Evolutionary conservation across 495 filamentous ascomycete species (phyloP).

Genomic region (Hypoxylon subgilvum): DNA sequence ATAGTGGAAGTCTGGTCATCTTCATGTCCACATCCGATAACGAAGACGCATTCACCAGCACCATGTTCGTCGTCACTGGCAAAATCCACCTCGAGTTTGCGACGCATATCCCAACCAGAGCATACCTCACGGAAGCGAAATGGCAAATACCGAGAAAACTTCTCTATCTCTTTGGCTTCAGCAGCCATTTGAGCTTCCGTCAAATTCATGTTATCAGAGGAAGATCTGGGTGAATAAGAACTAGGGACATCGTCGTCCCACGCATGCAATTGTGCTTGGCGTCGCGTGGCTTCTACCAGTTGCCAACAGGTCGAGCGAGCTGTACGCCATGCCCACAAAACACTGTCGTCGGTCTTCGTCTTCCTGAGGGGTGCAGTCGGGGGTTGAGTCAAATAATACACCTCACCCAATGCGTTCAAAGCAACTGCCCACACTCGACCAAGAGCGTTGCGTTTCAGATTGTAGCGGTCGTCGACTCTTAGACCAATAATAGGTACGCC

Average conservation of each 20-base stretch:
- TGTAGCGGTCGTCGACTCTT: conserved; percentile 82
- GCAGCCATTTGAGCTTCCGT: conserved; percentile 70
- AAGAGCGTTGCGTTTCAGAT: conserved; percentile 66
- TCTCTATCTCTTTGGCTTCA: conserved; percentile 82
- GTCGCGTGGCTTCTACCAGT: conserved; percentile 75
- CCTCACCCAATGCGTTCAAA: conserved; percentile 89
- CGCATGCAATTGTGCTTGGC: conserved; percentile 68
- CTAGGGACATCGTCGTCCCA: conserved; percentile 61
- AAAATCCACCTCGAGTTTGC: conserved; percentile 87
- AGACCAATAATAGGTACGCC: conserved; percentile 91
- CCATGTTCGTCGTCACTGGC: conserved; percentile 74
- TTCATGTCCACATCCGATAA: conserved; percentile 72
- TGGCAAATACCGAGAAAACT: conserved; percentile 74
- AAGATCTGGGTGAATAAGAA: conserved; percentile 55
- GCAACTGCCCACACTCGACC: conserved; percentile 83
- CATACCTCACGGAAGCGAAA: conserved; percentile 79
- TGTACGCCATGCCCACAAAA: conserved; percentile 73
- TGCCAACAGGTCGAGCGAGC: conserved; percentile 82
- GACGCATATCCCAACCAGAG: conserved; percentile 90
- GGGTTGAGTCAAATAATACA: conserved; percentile 79
- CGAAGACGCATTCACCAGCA: conserved; percentile 75
- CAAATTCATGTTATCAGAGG: conserved; percentile 67
- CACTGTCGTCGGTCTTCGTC: conserved; percentile 59
- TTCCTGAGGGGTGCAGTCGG: conserved; percentile 54
- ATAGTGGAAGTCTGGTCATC: conserved; percentile 53